Evolutionary conservation across 768 basidiomycete genomes (phyloP).

Genomic region (Mrakia blollopis): DNA sequence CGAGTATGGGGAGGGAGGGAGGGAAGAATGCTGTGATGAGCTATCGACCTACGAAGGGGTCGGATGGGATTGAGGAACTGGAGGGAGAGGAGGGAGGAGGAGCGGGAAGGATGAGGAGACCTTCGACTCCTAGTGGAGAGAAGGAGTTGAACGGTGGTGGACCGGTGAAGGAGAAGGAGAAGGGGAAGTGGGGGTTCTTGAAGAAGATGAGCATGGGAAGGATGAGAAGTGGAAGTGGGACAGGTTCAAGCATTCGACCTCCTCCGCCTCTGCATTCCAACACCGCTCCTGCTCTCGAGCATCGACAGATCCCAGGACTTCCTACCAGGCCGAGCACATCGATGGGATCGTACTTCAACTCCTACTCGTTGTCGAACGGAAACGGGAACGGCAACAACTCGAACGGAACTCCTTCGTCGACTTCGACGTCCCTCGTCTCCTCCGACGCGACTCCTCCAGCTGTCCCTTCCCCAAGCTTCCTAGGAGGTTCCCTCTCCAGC

Average conservation of each 20-base stretch:
- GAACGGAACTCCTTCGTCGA: slow-evolving; percentile 3
- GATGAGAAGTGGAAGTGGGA: slow-evolving; percentile 51
- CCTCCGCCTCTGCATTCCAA: slow-evolving; percentile 19
- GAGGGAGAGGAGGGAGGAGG: slow-evolving; percentile 1
- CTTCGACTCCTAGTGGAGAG: slow-evolving; percentile 8
- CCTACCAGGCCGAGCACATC: slow-evolving; percentile 22
- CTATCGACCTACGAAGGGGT: not conserved
- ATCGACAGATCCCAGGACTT: not conserved
- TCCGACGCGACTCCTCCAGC: not conserved
- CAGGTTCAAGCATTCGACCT: slow-evolving; percentile 6
- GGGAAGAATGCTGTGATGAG: not conserved
- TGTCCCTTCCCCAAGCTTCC: slow-evolving; percentile 3
- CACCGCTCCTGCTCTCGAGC: slow-evolving; percentile 16
- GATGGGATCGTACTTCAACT: not conserved
- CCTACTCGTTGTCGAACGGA: no score
- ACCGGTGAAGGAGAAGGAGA: slow-evolving; percentile 48
- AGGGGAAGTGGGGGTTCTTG: slow-evolving; percentile 85
- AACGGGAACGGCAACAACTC: not conserved
- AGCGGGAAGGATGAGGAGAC: not conserved
- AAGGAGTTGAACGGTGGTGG: slow-evolving; percentile 16
- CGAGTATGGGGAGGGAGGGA: slow-evolving; percentile 17
- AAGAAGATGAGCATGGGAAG: slow-evolving; percentile 99
- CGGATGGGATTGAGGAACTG: slow-evolving; percentile 19
- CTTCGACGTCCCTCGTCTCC: slow-evolving; percentile 8
- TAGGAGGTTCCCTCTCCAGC: not conserved